Conservation (phyloP, 208 protist species). For the Acanthamoeba healyi region DNA sequence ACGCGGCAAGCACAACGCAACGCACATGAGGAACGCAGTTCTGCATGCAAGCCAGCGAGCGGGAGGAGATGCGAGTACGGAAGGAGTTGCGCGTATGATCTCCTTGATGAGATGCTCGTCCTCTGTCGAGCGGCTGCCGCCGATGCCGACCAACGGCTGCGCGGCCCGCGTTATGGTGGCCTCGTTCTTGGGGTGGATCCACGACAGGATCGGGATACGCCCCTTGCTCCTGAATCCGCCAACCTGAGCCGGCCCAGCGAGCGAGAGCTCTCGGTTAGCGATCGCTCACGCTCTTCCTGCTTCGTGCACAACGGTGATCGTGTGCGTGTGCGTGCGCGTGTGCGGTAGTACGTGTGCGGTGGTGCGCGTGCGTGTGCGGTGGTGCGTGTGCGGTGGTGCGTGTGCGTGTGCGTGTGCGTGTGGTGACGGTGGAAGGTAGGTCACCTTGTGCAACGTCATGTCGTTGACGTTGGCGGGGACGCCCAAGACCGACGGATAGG, state of each 20-base stretch:
- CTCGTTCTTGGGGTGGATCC: constrained; percentile 63
- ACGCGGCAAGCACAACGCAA: not conserved
- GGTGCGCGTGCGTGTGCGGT: too few relatives aligned
- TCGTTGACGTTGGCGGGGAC: constrained; percentile 13
- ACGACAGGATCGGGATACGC: constrained; percentile 53
- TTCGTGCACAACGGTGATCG: too few relatives aligned
- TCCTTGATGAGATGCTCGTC: constrained; percentile 73
- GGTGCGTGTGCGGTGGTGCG: not conserved
- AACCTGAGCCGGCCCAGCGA: not conserved
- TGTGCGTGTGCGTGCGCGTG: too few relatives aligned
- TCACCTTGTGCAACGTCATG: constrained; percentile 24
- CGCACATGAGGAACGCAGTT: not conserved
- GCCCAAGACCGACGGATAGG: constrained; percentile 48
- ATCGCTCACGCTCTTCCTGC: too few relatives aligned
- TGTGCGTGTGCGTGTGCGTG: too few relatives aligned
- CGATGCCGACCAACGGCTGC: constrained; percentile 89
- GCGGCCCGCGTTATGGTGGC: constrained; percentile 89
- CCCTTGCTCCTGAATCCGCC: constrained; percentile 55
- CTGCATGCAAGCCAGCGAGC: not conserved
- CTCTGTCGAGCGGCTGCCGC: not conserved
- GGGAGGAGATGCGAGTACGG: not conserved
- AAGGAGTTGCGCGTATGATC: constrained; percentile 42
- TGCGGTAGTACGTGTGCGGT: too few relatives aligned
- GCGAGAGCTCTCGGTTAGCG: too few relatives aligned
- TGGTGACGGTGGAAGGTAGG: not conserved